Conservation (phyloP, 208 protist genomes). For the Trypanosoma boissoni region DNA sequence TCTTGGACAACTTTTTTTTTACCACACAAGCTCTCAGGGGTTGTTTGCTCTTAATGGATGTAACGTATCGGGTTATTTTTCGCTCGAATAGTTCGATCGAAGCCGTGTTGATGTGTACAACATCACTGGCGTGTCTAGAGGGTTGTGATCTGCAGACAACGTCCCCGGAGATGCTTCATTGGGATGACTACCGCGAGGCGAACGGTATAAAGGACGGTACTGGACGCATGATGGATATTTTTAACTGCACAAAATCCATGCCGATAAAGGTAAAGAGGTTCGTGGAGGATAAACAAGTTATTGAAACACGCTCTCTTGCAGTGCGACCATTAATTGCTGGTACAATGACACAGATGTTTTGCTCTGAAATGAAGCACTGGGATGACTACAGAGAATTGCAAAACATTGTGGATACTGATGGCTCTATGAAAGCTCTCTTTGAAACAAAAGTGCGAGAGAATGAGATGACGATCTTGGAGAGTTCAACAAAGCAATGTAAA, state of each 20-base stretch:
- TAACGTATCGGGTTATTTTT: constrained; percentile 25
- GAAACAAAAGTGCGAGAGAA: constrained; percentile 7
- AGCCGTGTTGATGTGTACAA: constrained; percentile 8
- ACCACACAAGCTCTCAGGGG: background rate
- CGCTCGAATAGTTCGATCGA: background rate
- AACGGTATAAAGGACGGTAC: constrained; percentile 49
- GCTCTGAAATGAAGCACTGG: constrained; percentile 43
- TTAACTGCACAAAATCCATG: constrained; percentile 1
- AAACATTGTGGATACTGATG: constrained; percentile 39
- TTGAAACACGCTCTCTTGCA: constrained; percentile 13
- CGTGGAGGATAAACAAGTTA: background rate
- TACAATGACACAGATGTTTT: constrained; percentile 16
- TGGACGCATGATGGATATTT: constrained; percentile 40
- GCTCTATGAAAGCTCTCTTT: constrained; percentile 45
- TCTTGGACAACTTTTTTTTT: constrained; percentile 6
- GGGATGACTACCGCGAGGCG: constrained; percentile 56
- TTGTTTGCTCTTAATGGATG: constrained; percentile 30
- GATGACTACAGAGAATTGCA: constrained; percentile 29
- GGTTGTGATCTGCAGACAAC: constrained; percentile 21
- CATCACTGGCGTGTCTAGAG: background rate
- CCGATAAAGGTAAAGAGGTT: constrained; percentile 6
- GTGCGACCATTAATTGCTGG: constrained; percentile 9
- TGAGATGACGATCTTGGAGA: constrained; percentile 15
- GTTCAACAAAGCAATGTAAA: background rate
- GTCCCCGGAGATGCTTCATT: constrained; percentile 77